These are phyloP conservation scores for Apiospora aurea DNA, from an alignment of 2,329 filamentous ascomycete genomes.

Conservation along the genomic window DNA sequence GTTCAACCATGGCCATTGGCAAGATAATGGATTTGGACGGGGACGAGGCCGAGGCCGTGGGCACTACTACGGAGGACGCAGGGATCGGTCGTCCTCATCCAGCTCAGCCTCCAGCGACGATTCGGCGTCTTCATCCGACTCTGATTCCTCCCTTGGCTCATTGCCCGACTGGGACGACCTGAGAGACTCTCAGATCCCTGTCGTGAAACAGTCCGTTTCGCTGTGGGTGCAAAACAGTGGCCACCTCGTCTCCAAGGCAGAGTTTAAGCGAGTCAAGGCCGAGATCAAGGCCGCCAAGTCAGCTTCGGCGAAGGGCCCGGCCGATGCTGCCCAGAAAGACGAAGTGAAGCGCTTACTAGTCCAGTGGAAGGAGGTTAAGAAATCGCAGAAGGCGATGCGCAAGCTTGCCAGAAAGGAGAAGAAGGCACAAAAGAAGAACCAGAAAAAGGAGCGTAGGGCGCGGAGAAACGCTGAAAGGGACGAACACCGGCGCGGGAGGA, in stretches of 20 bases:
- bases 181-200: constrained; percentile 54
- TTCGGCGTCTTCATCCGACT: constrained; percentile 47
- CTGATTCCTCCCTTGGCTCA: constrained; percentile 55
- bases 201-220: constrained; percentile 52
- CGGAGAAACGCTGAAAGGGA: constrained; percentile 35
- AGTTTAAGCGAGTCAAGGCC: constrained; percentile 49
- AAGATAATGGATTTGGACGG: constrained; percentile 4
- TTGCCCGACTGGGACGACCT: constrained; percentile 62
- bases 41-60: constrained; percentile 27
- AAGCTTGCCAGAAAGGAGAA: constrained; percentile 44
- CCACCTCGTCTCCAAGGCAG: constrained; percentile 54
- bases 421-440: constrained; percentile 38
- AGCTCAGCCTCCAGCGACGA: constrained; percentile 47
- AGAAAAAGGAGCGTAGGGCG: constrained; percentile 41
- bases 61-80: constrained; percentile 1
- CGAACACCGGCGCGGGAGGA: neutral
- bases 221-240: constrained; percentile 59
- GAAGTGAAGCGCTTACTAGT: constrained; percentile 54
- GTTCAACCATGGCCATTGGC: neutral
- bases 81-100: constrained; percentile 40
- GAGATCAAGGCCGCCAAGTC: constrained; percentile 52
- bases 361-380: constrained; percentile 52
- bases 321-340: constrained; percentile 30
- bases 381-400: constrained; percentile 41
- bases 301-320: constrained; percentile 23